phyloP scores from a whole-genome alignment of 2,329 filamentous ascomycete species.

The Cercospora zeae-maydis region DNA sequence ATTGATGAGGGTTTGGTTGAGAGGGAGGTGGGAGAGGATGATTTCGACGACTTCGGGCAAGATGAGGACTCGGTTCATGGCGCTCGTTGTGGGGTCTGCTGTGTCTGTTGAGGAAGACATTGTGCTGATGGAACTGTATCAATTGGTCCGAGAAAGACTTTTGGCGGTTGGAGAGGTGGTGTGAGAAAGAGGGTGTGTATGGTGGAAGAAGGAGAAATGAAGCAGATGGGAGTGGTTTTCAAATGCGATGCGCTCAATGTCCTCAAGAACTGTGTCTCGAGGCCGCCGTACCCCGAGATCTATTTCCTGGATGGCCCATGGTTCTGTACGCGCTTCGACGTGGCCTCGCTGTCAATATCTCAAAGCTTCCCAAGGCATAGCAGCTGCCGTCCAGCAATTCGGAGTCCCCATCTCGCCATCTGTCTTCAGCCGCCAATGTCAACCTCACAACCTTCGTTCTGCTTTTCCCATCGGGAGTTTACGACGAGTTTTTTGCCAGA shows the following conservation, averaged over 20 bases:
- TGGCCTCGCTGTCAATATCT: background rate
- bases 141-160: no score
- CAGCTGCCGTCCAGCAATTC: background rate
- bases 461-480: background rate
- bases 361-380: background rate
- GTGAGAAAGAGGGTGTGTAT: no score
- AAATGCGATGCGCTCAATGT: background rate
- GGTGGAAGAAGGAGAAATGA: background rate
- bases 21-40: background rate
- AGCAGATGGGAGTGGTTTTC: background rate
- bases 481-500: background rate
- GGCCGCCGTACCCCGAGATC: background rate
- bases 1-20: background rate
- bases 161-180: no score
- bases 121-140: background rate
- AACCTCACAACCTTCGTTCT: no score
- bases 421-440: no score
- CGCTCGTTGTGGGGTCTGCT: background rate
- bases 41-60: background rate
- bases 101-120: background rate
- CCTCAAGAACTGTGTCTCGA: background rate
- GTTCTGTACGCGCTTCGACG: background rate
- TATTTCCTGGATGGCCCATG: background rate
- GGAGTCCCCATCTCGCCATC: no score
- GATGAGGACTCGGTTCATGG: background rate